Percentiles rank a stretch among this genome's conserved stretches.
These are phyloP conservation scores for Prosopis cineraria DNA, from an alignment of 306 rosid species.

Conservation along the genomic window DNA sequence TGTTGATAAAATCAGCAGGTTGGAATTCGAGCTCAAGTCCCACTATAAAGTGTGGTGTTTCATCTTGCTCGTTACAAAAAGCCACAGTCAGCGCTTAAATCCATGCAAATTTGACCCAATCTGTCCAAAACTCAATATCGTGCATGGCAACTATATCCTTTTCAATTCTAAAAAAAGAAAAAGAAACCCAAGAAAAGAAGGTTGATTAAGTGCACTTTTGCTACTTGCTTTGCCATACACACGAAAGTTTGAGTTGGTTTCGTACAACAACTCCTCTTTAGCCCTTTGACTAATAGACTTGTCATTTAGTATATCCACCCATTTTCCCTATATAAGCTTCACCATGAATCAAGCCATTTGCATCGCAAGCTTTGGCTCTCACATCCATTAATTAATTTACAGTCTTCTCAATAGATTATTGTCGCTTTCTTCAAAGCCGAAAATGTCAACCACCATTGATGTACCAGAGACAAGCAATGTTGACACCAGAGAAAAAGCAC, in stretches of 20 bases:
- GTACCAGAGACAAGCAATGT: constrained; percentile 52
- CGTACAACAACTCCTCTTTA: constrained; percentile 38
- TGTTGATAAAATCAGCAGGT: constrained; percentile 1
- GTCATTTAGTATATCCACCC: not conserved
- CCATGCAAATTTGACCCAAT: not conserved
- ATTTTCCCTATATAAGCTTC: constrained; percentile 34
- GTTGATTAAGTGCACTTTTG: not conserved
- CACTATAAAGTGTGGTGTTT: not conserved
- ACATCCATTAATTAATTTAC: not conserved
- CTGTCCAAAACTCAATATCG: not conserved
- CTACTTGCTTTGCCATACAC: constrained; percentile 25
- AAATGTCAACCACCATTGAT: constrained; percentile 66
- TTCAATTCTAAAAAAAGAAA: not conserved
- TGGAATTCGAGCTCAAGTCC: not conserved
- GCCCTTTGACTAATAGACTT: not conserved
- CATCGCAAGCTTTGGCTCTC: constrained; percentile 12
- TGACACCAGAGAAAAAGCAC: constrained; percentile 46
- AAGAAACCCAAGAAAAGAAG: not conserved
- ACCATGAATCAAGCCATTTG: constrained; percentile 12
- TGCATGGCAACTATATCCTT: not conserved
- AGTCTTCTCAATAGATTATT: not conserved
- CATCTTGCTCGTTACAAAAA: not conserved
- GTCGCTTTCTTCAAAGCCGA: constrained; percentile 7
- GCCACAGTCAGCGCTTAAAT: not conserved
- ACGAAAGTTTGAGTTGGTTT: constrained; percentile 3